Percentiles rank a stretch among this genome's conserved stretches.
phyloP scores from a whole-genome alignment of 2,329 filamentous ascomycete genomes.

The Cadophora luteo-olivacea region DNA sequence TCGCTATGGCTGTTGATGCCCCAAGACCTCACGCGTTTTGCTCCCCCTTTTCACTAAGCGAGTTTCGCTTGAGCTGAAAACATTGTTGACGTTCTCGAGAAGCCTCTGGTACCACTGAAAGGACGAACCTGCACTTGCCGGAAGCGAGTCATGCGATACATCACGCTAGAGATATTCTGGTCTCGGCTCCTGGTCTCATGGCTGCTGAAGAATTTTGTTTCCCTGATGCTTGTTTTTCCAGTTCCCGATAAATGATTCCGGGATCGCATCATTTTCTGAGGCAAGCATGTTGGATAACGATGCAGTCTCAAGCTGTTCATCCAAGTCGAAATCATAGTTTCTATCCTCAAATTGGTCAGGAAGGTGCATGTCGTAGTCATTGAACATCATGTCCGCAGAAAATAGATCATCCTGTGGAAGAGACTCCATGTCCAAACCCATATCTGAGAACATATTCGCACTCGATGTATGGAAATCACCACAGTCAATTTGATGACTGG shows the following conservation, averaged over 20 bases:
- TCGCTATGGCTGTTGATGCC: too few species aligned
- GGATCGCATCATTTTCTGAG: not conserved
- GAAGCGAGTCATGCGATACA: too few species aligned
- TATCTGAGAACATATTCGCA: not conserved
- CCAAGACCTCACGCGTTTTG: too few species aligned
- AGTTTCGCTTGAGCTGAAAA: not conserved
- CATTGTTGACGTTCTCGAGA: too few species aligned
- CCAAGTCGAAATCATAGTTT: not conserved
- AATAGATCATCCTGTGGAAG: not conserved
- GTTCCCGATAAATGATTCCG: not conserved
- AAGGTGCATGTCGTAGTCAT: not conserved
- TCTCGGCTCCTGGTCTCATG: not conserved
- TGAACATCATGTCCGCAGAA: not conserved
- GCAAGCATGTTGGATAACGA: not conserved
- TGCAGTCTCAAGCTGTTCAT: not conserved
- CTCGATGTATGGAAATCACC: not conserved
- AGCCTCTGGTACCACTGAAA: too few species aligned
- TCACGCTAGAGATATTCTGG: too few species aligned
- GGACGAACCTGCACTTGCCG: too few species aligned
- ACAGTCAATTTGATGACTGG: not conserved
- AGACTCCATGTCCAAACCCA: not conserved
- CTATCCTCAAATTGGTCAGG: not conserved
- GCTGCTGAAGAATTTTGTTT: not conserved
- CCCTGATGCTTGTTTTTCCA: slow-evolving; percentile 1
- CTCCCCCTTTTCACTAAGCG: not conserved